phyloP scores from a whole-genome alignment of 164 flowering plant species.

The Berberis thunbergii region DNA sequence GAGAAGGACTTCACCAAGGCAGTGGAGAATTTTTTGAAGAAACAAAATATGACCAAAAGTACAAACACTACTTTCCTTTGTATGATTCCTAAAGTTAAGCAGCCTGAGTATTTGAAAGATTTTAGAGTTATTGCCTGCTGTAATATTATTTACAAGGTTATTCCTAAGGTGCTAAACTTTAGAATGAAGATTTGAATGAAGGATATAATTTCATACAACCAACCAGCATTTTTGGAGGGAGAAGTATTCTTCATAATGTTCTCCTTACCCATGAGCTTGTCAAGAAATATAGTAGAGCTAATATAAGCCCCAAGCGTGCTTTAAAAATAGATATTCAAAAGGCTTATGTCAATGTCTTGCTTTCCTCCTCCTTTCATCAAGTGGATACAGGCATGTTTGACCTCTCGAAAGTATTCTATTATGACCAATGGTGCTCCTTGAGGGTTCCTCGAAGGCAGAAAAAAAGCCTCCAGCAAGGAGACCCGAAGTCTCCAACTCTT shows the following conservation, averaged over 20 bases:
- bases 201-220: neutral
- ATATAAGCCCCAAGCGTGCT: neutral
- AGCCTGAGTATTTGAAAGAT: neutral
- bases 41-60: neutral
- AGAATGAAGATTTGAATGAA: neutral
- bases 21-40: neutral
- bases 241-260: neutral
- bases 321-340: neutral
- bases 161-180: neutral
- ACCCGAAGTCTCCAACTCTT: no score
- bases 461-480: no score
- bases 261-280: neutral
- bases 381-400: no score
- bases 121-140: neutral
- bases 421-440: no score
- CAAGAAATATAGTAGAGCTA: neutral
- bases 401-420: no score
- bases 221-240: neutral
- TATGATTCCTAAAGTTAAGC: neutral
- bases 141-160: neutral
- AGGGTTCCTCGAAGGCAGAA: no score
- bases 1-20: neutral
- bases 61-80: neutral
- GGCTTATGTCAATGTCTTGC: neutral
- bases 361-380: no score